phyloP scores from a whole-genome alignment of 1,139 yeast species.

The Suhomyces bribrorum region DNA sequence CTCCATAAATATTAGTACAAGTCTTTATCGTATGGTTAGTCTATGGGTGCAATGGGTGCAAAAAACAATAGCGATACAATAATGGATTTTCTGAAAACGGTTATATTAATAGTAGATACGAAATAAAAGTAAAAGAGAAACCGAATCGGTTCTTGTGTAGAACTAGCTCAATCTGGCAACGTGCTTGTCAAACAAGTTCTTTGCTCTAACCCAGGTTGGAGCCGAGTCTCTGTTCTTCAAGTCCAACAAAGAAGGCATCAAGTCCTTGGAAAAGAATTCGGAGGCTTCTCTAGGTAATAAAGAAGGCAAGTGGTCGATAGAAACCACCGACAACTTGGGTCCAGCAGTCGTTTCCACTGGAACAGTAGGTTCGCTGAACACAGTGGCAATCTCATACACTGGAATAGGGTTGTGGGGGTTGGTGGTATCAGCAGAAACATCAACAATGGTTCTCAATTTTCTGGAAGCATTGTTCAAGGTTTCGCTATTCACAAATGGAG shows the following conservation, averaged over 20 bases:
- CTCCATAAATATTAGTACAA: no score
- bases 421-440: conserved; percentile 97
- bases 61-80: no score
- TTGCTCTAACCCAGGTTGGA: conserved; percentile 91
- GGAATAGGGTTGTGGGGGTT: conserved; percentile 98
- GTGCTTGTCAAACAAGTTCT: conserved; percentile 77
- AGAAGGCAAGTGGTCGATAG: conserved; percentile 97
- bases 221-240: conserved; percentile 79
- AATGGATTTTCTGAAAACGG: no score
- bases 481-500: conserved; percentile 81
- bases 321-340: conserved; percentile 84
- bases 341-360: conserved; percentile 74
- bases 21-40: no score
- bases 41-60: no score
- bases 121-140: not conserved
- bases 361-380: conserved; percentile 88
- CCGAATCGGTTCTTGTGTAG: no score
- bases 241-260: conserved; percentile 83
- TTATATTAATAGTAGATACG: no score
- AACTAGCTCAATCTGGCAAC: conserved; percentile 55
- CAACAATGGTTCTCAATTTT: conserved; percentile 87
- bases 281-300: conserved; percentile 95
- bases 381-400: conserved; percentile 85
- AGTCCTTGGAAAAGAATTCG: conserved; percentile 82
- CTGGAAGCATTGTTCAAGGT: conserved; percentile 64